Base-by-base conservation (phyloP, 371 early-diverging fungal species). In the Apophysomyces variabilis region DNA sequence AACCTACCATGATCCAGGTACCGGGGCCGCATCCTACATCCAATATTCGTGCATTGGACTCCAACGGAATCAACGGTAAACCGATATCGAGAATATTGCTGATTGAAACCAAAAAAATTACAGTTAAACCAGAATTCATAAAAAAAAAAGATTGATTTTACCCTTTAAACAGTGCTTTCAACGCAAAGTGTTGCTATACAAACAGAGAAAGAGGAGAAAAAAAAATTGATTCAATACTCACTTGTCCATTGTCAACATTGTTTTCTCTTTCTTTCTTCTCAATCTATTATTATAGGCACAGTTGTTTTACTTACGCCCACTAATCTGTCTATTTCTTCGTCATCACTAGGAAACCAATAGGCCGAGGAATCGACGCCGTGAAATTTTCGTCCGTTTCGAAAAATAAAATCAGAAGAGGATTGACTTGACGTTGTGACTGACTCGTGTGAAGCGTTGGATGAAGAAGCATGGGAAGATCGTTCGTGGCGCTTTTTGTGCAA, bases 1-100 rank as follows among this genome's bases (percentile, higher is more conserved):
- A n/a, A 5, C 54, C 21, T 76, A 74, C 84, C 76, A 85, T 71
- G 44, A 83, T 61, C 87, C 87, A 87, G 21, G 84, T 79, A n/a
- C 87, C 87, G 26, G 82, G 81, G 5, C 71, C 71, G 43, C 71
- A 71, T 3, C 71, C 71, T 5, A 66, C 58, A 47, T 71, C 71
- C 38, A 71, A 37, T 6, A 71, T 66, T 32, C 61, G 56, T 7
- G 67, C 69, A 56, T 63, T 66, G 6, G 44, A 13, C 44, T 71
- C 60, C 43, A 70, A 26, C 11, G 43, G 56, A 5, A 60, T 39
- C n/a, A 60, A 36, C 16, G 50, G 62, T 13, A 47, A n/a, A 4
- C 38, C n/a, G 5, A 47, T 38, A 5, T 56, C 57, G 12, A 61
- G n/a, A 8, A 63, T 44, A 37, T 66, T 50, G 35, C 58, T 66